Evolutionary conservation across 257 asterid genomes (phyloP).

Genomic region (Primulina huaijiensis): DNA sequence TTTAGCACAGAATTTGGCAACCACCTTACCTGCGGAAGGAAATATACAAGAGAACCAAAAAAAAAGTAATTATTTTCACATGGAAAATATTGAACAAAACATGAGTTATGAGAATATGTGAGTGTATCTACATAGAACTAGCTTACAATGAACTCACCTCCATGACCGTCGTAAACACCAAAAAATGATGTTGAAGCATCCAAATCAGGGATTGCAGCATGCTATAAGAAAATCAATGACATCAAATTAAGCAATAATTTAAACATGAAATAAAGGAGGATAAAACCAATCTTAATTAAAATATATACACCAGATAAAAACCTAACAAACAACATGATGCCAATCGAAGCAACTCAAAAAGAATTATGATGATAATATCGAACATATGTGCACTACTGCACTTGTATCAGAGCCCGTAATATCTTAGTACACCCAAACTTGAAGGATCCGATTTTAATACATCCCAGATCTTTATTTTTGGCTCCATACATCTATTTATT

Average conservation of each 20-base stretch:
- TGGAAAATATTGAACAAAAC: slow-evolving; percentile 13
- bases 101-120: neutral
- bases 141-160: slow-evolving; percentile 52
- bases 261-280: slow-evolving; percentile 1
- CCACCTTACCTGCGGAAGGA: slow-evolving; percentile 77
- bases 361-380: neutral
- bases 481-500: neutral
- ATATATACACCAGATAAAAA: neutral
- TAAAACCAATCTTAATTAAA: neutral
- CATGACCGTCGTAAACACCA: slow-evolving; percentile 98
- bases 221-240: slow-evolving; percentile 44
- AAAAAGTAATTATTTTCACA: slow-evolving; percentile 3
- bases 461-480: neutral
- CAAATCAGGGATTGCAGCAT: slow-evolving; percentile 77
- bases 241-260: slow-evolving; percentile 14
- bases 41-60: slow-evolving; percentile 22
- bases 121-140: neutral
- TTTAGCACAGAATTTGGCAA: slow-evolving; percentile 96
- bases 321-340: neutral
- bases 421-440: neutral
- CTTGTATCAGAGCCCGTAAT: slow-evolving; percentile 1
- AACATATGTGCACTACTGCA: slow-evolving; percentile 15
- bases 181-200: slow-evolving; percentile 83
- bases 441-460: slow-evolving; percentile 5
- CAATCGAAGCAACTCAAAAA: slow-evolving; percentile 6